These are phyloP conservation scores for Naematelia encephala DNA, from an alignment of 768 basidiomycete species.

Conservation along the genomic window DNA sequence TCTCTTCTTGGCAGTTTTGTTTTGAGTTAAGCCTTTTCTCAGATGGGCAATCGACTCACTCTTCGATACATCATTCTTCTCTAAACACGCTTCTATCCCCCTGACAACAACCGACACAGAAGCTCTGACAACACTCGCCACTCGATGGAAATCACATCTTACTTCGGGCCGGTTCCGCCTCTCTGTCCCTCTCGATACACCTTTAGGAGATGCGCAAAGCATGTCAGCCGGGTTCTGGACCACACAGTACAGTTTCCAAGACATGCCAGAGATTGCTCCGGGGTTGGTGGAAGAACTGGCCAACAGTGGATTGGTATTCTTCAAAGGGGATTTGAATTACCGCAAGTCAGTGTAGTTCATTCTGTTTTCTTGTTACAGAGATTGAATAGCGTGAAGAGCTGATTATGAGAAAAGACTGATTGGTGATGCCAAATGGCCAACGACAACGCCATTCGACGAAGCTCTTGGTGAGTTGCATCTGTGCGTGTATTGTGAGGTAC, in stretches of 20 bases:
- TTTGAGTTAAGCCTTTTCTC: neutral
- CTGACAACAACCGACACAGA: slow-evolving; percentile 39
- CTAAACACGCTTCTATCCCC: slow-evolving; percentile 48
- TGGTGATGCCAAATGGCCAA: slow-evolving; percentile 83
- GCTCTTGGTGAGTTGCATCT: slow-evolving; percentile 56
- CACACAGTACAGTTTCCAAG: slow-evolving; percentile 47
- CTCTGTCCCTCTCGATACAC: slow-evolving; percentile 63
- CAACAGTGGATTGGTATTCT: slow-evolving; percentile 43
- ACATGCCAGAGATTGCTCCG: slow-evolving; percentile 41
- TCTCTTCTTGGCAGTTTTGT: neutral
- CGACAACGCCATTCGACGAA: slow-evolving; percentile 66
- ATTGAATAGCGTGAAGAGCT: too few species aligned
- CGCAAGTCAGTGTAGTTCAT: slow-evolving; percentile 63
- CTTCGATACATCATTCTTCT: slow-evolving; percentile 58
- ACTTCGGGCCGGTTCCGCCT: slow-evolving; percentile 67
- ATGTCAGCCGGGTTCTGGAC: slow-evolving; percentile 49
- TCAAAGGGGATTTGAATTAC: slow-evolving; percentile 66
- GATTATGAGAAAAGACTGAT: slow-evolving; percentile 61
- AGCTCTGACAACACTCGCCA: slow-evolving; percentile 59
- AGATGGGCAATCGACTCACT: slow-evolving; percentile 58
- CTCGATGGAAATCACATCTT: slow-evolving; percentile 72
- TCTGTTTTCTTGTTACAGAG: neutral
- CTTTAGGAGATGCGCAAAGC: slow-evolving; percentile 57
- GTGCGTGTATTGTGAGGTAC: neutral
- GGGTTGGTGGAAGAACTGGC: slow-evolving; percentile 56